Evolutionary conservation across 192 early-diverging fungal species (phyloP), one percentile per base, ranked within the genome.

Genomic region (Backusella macrospora): DNA sequence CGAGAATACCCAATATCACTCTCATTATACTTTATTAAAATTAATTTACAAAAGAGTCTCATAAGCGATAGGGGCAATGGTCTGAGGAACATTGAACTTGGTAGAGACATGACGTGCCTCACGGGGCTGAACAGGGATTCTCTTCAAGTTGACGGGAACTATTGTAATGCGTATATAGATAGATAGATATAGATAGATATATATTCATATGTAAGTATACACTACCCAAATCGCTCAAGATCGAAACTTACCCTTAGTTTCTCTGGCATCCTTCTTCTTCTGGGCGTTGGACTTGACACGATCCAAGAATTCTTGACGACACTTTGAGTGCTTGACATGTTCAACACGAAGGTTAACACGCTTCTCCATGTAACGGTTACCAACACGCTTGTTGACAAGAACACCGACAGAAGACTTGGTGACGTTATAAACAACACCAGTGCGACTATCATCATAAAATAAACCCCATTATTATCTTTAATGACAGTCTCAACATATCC

Each of bases 271-370:
- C 80, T 90, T 86, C 88, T 91, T 90, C 78, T 86, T 85, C 63
- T 86, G 88, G 37, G 92, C 93, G 89, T 98, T 99, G 80, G 93
- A 90, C 92, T 96, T 97, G 82, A 98, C 96, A 82, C 98, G 94
- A 42, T 91, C 88, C 86, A 98, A 88, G 90, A 99, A 99, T 76
- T 97, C 96, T 77, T 93, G 88, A 83, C 98, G 94, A 88, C 96
- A 98, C 90, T 97, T 96, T 86, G 98, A 99, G 94, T 99, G 96
- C 90, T 92, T 96, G 86, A 99, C 88, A 89, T 99, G 98, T 88
- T 99, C 98, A 82, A 99, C 84, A 81, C 96, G 93, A 84, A 99
- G 82, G 89, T 98, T 98, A 87, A 99, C 89, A 70, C 96, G 90
- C 95, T 99, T 99, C 87, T 97, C 96, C 73, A 99, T 85, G 92